These are phyloP conservation scores for Psilocybe azurescens DNA, from an alignment of 768 basidiomycete species.

Conservation along the genomic window DNA sequence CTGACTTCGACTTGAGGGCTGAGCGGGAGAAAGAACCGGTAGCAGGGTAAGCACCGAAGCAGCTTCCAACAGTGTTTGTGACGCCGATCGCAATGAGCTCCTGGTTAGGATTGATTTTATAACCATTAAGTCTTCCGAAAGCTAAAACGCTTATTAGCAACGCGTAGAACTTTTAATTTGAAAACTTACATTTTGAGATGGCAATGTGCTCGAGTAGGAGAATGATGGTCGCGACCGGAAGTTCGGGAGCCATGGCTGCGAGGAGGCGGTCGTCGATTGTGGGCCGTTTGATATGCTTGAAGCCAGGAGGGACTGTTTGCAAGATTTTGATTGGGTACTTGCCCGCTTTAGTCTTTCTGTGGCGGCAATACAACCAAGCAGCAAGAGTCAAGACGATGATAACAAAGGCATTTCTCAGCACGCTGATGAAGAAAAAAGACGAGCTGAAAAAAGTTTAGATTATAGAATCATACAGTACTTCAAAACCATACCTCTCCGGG, in stretches of 20 bases:
- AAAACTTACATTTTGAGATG: slow-evolving; percentile 83
- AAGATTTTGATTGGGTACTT: slow-evolving; percentile 88
- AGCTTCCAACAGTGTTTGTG: slow-evolving; percentile 87
- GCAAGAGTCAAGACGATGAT: slow-evolving; percentile 86
- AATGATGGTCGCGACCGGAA: slow-evolving; percentile 89
- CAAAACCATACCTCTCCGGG: slow-evolving; percentile 54
- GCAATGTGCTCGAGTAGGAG: slow-evolving; percentile 95
- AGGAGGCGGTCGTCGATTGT: slow-evolving; percentile 52
- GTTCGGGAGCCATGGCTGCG: slow-evolving; percentile 68
- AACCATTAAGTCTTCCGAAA: slow-evolving; percentile 93
- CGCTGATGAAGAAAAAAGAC: slow-evolving; percentile 76
- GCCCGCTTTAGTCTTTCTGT: slow-evolving; percentile 59
- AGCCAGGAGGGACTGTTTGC: slow-evolving; percentile 82
- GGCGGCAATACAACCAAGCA: slow-evolving; percentile 82
- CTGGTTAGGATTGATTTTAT: slow-evolving; percentile 93
- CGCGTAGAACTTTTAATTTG: background rate
- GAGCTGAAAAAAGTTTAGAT: slow-evolving; percentile 42
- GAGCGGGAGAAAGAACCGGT: slow-evolving; percentile 99
- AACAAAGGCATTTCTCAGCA: slow-evolving; percentile 86
- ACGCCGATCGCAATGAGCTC: slow-evolving; percentile 98
- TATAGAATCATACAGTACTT: background rate
- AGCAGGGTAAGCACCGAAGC: slow-evolving; percentile 93
- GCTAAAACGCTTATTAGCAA: slow-evolving; percentile 46
- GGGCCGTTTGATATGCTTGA: slow-evolving; percentile 61
- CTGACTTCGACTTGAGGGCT: slow-evolving; percentile 94